Conservation (phyloP, 1,284 basidiomycete genomes). For the Heterobasidion occidentale region DNA sequence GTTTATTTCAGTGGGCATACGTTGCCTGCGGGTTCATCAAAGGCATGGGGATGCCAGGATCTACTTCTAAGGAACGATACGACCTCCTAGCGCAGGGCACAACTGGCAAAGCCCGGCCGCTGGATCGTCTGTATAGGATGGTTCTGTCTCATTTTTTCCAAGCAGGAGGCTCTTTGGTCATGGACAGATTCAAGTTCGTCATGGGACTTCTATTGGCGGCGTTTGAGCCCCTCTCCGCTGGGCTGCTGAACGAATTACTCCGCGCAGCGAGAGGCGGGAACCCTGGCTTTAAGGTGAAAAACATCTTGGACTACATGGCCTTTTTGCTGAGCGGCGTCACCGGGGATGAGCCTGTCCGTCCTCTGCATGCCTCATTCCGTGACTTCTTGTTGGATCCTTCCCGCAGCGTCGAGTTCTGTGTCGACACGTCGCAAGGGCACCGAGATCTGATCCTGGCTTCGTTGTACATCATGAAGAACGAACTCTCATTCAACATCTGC, state of each 20-base stretch:
- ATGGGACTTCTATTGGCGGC: neutral
- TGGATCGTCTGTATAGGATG: neutral
- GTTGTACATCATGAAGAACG: slow-evolving; percentile 18
- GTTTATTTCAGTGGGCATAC: neutral
- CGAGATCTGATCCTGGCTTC: slow-evolving; percentile 15
- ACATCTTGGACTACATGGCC: neutral
- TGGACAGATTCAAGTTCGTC: neutral
- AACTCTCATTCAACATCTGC: slow-evolving; percentile 28
- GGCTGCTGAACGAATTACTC: neutral
- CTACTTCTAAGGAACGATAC: neutral
- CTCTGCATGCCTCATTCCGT: neutral
- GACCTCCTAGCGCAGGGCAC: neutral
- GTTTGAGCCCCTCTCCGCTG: neutral
- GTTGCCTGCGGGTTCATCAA: neutral
- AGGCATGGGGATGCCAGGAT: neutral
- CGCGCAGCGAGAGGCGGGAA: neutral
- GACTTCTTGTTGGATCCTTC: neutral
- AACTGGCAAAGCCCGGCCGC: neutral
- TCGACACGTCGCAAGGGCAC: slow-evolving; percentile 9
- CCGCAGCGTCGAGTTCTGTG: slow-evolving; percentile 12
- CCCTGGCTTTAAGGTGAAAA: neutral
- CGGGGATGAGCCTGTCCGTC: neutral
- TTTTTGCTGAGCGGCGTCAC: neutral
- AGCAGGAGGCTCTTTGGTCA: neutral
- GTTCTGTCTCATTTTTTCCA: neutral